Evolutionary conservation across 441 rosid genomes (phyloP), one percentile per base, ranked within the genome.

Genomic region (Arabidopsis hybrid): DNA sequence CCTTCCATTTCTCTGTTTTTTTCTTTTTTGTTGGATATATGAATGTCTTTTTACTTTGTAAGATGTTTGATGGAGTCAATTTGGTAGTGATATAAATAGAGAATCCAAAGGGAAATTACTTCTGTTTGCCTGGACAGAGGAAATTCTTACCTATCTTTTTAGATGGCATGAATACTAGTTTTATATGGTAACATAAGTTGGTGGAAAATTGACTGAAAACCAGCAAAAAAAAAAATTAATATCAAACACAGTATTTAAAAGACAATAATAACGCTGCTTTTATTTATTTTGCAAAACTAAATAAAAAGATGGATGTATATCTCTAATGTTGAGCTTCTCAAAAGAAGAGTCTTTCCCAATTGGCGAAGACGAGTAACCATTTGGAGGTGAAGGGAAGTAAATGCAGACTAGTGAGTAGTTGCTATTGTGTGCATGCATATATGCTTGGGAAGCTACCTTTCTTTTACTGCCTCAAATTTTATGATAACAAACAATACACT

Each of bases 1-100:
- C 63, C 86, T 57, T 86, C 90, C 92, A 90, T 86, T 53, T 58
- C 17, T 35, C 34, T 43, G 46, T 21, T 34, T 11, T 8, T 4
- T 5, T n/a, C 10, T 31, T 4, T 47, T 17, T 5, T 58, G 1
- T 17, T 64, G 39, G 9, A 42, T 35, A 31, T 29, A 6, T 26
- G 10, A 11, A 38, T 52, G 40, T 18, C 7, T 14, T 12, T 47
- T 21, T 38, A 14, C 4, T 14, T 16, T 46, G 6, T n/a, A 10
- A 39, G 66, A 1, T 74, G 53, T 43, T 60, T 72, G 32, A 38
- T 32, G 10, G 12, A n/a, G 39, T 49, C 10, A 8, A 3, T 49
- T 49, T 43, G 21, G 49, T n/a, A n/a, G 52, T 53, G 59, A 12
- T 46, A 75, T 67, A 62, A 62, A 75, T 45, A 62, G 31, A 55